A percentile compares a stretch with the other conserved stretches of the same genome.
phyloP scores from a whole-genome alignment of 257 asterid species.

The Anisodus tanguticus region DNA sequence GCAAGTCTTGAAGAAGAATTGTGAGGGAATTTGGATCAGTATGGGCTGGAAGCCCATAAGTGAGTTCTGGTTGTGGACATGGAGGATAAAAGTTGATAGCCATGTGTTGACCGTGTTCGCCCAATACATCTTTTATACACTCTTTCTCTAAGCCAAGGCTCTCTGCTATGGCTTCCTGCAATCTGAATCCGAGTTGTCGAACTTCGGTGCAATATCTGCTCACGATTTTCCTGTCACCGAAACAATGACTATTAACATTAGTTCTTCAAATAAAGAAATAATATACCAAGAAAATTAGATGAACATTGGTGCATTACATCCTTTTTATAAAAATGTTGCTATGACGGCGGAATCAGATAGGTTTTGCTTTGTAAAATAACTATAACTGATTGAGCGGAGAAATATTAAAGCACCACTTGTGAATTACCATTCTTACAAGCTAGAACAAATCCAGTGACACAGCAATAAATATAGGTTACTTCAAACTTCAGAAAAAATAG shows the following conservation, averaged over 20 bases:
- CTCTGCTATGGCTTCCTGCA: conserved; percentile 74
- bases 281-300: not conserved
- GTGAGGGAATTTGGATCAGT: conserved; percentile 92
- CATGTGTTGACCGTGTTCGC: conserved; percentile 96
- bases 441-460: too few relatives aligned
- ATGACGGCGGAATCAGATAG: too few relatives aligned
- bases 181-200: conserved; percentile 63
- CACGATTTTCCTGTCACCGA: conserved; percentile 55
- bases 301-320: not conserved
- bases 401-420: too few relatives aligned
- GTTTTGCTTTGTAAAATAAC: too few relatives aligned
- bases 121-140: conserved; percentile 55
- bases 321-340: too few relatives aligned
- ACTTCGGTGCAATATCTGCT: conserved; percentile 63
- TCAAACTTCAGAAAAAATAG: too few relatives aligned
- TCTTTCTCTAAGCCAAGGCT: conserved; percentile 73
- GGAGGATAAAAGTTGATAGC: conserved; percentile 87
- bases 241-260: not conserved
- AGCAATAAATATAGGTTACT: too few relatives aligned
- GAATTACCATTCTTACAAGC: too few relatives aligned
- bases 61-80: conserved; percentile 85
- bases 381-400: too few relatives aligned
- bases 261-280: not conserved
- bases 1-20: conserved; percentile 80
- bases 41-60: conserved; percentile 84